These are phyloP conservation scores for Striga asiatica DNA, from an alignment of 257 asterid genomes.

Conservation along the genomic window DNA sequence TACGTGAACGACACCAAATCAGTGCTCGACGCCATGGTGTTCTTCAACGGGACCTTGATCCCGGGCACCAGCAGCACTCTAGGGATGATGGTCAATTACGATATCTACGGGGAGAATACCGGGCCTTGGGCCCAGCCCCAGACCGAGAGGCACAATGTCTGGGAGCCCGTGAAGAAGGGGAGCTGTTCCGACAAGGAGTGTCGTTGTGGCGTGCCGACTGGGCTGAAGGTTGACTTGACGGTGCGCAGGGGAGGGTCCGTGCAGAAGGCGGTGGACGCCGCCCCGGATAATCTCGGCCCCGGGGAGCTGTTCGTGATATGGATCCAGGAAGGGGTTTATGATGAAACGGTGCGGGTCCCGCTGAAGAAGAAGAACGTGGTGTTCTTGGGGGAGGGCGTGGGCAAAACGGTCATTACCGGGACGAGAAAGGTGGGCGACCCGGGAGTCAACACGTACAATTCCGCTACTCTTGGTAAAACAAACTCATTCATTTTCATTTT, in stretches of 20 bases:
- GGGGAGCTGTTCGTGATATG: constrained; percentile 40
- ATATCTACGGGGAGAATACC: constrained; percentile 27
- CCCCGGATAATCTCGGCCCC: constrained; percentile 20
- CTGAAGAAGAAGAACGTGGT: constrained; percentile 55
- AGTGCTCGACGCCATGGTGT: constrained; percentile 41
- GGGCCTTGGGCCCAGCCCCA: constrained; percentile 32
- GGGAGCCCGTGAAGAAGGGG: constrained; percentile 30
- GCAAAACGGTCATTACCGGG: constrained; percentile 59
- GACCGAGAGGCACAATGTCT: constrained; percentile 57
- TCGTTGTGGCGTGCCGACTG: constrained; percentile 24
- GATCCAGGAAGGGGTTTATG: constrained; percentile 47
- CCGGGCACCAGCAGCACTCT: constrained; percentile 30
- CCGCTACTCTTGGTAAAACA: constrained; percentile 61
- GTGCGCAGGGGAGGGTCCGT: constrained; percentile 44
- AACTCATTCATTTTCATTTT: neutral
- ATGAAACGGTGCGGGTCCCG: constrained; percentile 53
- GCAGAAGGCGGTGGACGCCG: constrained; percentile 52
- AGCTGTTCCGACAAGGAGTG: neutral
- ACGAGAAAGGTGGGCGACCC: constrained; percentile 36
- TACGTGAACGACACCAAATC: constrained; percentile 35
- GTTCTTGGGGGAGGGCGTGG: constrained; percentile 62
- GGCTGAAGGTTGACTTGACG: constrained; percentile 38
- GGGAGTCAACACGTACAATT: constrained; percentile 39
- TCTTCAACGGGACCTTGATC: constrained; percentile 25
- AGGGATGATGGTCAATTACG: constrained; percentile 42